These are phyloP conservation scores for Fusarium phyllophilum DNA, from an alignment of 2,329 filamentous ascomycete genomes.

Conservation along the genomic window DNA sequence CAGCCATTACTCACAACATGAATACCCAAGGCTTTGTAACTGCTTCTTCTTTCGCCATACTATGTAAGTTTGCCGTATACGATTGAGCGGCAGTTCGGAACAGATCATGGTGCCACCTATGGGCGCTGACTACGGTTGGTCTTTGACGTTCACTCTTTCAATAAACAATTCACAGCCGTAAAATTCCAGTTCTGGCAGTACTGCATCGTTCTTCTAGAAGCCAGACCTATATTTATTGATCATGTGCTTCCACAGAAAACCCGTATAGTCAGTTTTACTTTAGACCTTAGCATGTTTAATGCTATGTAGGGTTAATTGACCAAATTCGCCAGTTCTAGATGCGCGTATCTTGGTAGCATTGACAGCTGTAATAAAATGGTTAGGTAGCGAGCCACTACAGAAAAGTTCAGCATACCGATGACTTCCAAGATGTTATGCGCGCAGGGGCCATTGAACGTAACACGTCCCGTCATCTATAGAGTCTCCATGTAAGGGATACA, in stretches of 20 bases:
- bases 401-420: background rate
- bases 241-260: background rate
- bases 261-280: background rate
- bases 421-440: background rate
- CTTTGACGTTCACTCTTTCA: background rate
- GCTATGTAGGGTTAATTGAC: background rate
- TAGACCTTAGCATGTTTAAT: background rate
- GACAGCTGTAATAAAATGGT: background rate
- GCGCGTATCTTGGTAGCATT: background rate
- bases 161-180: background rate
- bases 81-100: no score
- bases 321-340: background rate
- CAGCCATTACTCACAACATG: background rate
- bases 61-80: no score
- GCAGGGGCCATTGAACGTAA: background rate
- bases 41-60: no score
- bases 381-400: background rate
- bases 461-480: background rate
- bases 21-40: background rate
- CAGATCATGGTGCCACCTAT: background rate
- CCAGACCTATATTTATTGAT: no score
- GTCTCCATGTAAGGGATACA: background rate
- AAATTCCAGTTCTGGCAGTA: background rate
- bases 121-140: background rate
- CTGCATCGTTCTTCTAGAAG: background rate